Conservation (phyloP, 2,329 filamentous ascomycete genomes). For the Cytospora piceicola region DNA sequence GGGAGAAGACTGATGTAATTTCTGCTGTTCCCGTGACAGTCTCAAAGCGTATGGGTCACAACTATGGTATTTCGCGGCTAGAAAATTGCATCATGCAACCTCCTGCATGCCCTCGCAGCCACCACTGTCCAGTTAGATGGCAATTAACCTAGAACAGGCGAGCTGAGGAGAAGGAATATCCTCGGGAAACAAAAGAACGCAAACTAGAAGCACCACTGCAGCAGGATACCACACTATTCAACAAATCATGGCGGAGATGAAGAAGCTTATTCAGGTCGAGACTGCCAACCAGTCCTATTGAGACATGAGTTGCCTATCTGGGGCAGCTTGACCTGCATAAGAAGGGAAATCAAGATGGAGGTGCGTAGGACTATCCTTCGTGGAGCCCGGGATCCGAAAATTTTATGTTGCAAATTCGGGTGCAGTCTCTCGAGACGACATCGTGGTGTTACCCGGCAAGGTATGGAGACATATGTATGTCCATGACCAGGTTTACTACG, state of each 20-base stretch:
- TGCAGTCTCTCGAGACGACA: neutral
- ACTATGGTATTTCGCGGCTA: neutral
- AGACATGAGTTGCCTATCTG: conserved; percentile 9
- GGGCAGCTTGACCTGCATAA: conserved; percentile 2
- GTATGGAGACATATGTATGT: neutral
- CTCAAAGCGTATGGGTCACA: neutral
- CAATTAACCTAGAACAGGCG: neutral
- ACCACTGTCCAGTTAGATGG: neutral
- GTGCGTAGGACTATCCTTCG: neutral
- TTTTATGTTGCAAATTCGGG: neutral
- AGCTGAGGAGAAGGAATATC: neutral
- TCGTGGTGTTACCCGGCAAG: neutral
- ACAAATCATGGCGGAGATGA: neutral
- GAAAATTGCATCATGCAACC: conserved; percentile 3
- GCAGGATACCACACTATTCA: neutral
- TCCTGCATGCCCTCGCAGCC: neutral
- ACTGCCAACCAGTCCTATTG: neutral
- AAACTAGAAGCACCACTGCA: neutral
- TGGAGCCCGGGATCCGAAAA: neutral
- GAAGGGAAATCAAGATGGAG: neutral
- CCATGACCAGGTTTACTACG: neutral
- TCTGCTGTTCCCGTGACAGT: neutral
- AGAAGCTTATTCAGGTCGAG: neutral
- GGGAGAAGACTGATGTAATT: neutral
- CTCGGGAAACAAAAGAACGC: conserved; percentile 6